phyloP scores from a whole-genome alignment of 1,284 basidiomycete species.

The Heimioporus retisporus region DNA sequence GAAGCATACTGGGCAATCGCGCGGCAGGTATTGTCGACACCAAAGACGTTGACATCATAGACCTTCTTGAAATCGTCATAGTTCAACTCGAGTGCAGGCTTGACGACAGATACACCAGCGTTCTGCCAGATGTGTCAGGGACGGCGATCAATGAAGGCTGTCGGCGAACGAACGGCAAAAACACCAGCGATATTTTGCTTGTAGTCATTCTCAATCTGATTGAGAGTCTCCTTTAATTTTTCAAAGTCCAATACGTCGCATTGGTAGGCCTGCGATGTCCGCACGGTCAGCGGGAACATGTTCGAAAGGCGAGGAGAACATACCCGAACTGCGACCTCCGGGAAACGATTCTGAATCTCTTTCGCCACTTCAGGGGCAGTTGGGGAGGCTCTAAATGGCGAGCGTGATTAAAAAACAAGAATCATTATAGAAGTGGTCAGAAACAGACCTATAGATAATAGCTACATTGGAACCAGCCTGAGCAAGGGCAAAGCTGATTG shows the following conservation, averaged over 20 bases:
- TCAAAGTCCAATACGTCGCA: constrained; percentile 53
- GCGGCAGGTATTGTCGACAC: constrained; percentile 56
- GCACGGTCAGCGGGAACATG: background rate
- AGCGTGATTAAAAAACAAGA: background rate
- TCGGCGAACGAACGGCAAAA: constrained; percentile 24
- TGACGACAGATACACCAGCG: constrained; percentile 60
- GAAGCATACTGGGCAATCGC: constrained; percentile 49
- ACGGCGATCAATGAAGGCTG: background rate
- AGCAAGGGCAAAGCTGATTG: constrained; percentile 55
- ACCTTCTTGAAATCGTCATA: constrained; percentile 55
- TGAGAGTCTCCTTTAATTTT: constrained; percentile 47
- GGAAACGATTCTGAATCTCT: constrained; percentile 31
- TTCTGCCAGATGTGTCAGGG: constrained; percentile 39
- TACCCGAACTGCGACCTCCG: constrained; percentile 42
- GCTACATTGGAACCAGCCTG: constrained; percentile 53
- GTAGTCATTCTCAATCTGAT: constrained; percentile 41
- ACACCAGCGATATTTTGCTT: constrained; percentile 17
- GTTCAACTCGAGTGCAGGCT: constrained; percentile 57
- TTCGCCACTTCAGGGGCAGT: constrained; percentile 52
- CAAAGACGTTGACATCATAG: constrained; percentile 50
- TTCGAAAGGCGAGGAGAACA: background rate
- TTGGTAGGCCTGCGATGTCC: constrained; percentile 50
- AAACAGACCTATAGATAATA: constrained; percentile 52
- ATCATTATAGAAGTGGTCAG: no score
- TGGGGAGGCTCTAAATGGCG: constrained; percentile 36